Evolutionary conservation across 257 asterid genomes (phyloP).

Genomic region (Solanum dulcamara): DNA sequence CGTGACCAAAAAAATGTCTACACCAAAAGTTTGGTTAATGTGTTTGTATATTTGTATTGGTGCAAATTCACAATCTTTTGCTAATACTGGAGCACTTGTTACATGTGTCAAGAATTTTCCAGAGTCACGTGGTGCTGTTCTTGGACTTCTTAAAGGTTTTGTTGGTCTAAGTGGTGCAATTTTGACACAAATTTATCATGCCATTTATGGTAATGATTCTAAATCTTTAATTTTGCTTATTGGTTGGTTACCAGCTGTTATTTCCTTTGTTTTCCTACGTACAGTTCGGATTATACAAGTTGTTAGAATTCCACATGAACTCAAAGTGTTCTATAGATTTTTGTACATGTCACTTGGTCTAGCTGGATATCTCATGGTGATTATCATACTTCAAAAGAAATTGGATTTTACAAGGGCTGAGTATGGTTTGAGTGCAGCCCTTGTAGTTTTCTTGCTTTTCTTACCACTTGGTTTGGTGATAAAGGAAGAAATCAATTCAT

Average conservation of each 20-base stretch:
- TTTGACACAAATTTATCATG: conserved; percentile 17
- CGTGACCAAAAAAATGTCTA: conserved; percentile 39
- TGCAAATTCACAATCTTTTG: conserved; percentile 73
- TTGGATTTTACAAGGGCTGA: neutral
- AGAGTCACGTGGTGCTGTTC: conserved; percentile 29
- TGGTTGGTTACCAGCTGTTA: conserved; percentile 26
- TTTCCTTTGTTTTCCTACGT: conserved; percentile 18
- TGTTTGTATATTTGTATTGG: conserved; percentile 70
- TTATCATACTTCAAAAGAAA: conserved; percentile 15
- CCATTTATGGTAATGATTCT: conserved; percentile 17
- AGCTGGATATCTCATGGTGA: conserved; percentile 27
- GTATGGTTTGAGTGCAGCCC: conserved; percentile 1
- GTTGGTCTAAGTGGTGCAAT: conserved; percentile 37
- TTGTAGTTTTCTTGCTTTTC: conserved; percentile 9
- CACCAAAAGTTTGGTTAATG: conserved; percentile 66
- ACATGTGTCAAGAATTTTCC: conserved; percentile 79
- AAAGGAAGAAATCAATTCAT: conserved; percentile 10
- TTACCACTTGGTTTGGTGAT: conserved; percentile 16
- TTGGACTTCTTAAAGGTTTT: conserved; percentile 31
- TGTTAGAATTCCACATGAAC: conserved; percentile 13
- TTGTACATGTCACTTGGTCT: conserved; percentile 22
- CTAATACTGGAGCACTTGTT: conserved; percentile 82
- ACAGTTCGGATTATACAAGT: conserved; percentile 20
- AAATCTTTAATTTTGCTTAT: conserved; percentile 20
- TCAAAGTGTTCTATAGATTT: conserved; percentile 18